phyloP scores from a whole-genome alignment of 768 basidiomycete species.

The Leccinum imitatum region DNA sequence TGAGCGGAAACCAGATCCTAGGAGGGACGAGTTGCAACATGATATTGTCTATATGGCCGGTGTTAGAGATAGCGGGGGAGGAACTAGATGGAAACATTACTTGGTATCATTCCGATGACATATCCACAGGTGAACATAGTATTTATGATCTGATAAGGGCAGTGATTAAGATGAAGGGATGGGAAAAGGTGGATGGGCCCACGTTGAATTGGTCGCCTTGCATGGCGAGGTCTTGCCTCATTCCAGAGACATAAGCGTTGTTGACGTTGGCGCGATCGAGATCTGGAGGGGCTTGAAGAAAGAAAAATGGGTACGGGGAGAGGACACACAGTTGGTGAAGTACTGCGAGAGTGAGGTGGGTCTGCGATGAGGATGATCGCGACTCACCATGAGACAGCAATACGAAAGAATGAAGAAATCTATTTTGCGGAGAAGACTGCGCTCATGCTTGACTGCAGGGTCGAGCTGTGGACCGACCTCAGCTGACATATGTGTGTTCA shows the following conservation, averaged over 20 bases:
- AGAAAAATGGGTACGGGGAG: background rate
- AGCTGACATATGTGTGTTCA: background rate
- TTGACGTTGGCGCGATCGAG: slow-evolving; percentile 66
- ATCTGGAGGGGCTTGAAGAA: slow-evolving; percentile 37
- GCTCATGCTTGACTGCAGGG: slow-evolving; percentile 35
- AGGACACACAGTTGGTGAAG: slow-evolving; percentile 58
- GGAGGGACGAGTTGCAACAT: slow-evolving; percentile 63
- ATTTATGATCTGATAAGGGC: slow-evolving; percentile 51
- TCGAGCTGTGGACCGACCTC: background rate
- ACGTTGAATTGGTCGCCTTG: slow-evolving; percentile 63
- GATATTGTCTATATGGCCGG: slow-evolving; percentile 49
- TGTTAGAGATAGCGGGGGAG: background rate
- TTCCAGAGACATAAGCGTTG: slow-evolving; percentile 79
- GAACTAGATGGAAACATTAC: slow-evolving; percentile 31
- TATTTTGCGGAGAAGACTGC: slow-evolving; percentile 54
- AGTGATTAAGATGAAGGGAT: background rate
- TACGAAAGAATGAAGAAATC: slow-evolving; percentile 72
- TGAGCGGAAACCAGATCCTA: slow-evolving; percentile 62
- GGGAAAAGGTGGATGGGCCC: slow-evolving; percentile 8
- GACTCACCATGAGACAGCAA: slow-evolving; percentile 61
- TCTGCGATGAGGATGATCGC: slow-evolving; percentile 4
- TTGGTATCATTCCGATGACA: slow-evolving; percentile 72
- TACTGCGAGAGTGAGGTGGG: slow-evolving; percentile 39
- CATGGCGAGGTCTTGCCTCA: slow-evolving; percentile 72
- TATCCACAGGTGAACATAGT: slow-evolving; percentile 75